Evolutionary conservation across 2,329 filamentous ascomycete species (phyloP), one percentile per base, ranked within the genome.

Genomic region (Talaromyces sp.): DNA sequence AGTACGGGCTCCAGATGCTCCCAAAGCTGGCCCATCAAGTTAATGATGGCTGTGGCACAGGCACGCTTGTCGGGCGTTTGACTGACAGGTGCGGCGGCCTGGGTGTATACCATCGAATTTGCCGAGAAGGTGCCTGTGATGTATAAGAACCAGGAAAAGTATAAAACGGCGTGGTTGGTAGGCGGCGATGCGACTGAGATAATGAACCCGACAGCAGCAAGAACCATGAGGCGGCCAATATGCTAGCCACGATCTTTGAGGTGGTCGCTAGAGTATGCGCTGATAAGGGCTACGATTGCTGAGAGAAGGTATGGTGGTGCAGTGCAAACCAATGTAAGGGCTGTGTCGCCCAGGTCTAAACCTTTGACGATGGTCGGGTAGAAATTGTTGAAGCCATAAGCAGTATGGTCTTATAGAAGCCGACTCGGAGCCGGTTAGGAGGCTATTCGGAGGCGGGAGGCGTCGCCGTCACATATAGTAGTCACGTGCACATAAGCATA

Each of bases 1-100:
- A 74, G 59, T 78, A 80, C 1, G 77, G 76, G 1, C 72, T 75
- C 59, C 72, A 75, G n/a, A 79, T 71, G 8, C 75, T 78, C 0
- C 75, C 76, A 1, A 1, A 79, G 54, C 54, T 78, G 75, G 0
- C 69, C 70, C 18, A 76, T 64, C 6, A 78, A 67, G 53, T 77
- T 78, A 23, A 77, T 69, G 0, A 79, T 71, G 1, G 75, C 71
- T 5, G 68, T 70, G 4, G 73, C 74, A 14, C 63, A 63, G 1
- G 77, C 76, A 9, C 72, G 70, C 68, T 79, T 78, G 66, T 78
- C 75, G 0, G 76, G 74, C 0, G 76, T 77, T 34, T 72, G 68
- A 27, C 69, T 70, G 8, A 77, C 67, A 0, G 71, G 70, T 3
- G 68, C 68, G 0, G 72, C 69, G 0, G 72, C 72, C 76, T 76